Conservation (phyloP, 306 rosid genomes). For the Cucurbita moschata region DNA sequence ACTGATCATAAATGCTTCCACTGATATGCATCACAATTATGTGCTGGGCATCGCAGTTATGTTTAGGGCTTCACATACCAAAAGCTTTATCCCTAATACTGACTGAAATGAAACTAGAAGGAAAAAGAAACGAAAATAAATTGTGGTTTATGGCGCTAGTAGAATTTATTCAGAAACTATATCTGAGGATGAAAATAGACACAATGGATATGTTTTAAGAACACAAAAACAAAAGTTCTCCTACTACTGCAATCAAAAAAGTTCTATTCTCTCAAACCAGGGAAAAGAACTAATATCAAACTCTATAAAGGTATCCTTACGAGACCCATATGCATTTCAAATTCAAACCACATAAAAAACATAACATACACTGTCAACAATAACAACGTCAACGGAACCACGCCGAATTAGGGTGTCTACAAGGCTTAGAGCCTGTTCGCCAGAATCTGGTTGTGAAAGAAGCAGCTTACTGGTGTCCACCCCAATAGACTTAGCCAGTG, state of each 20-base stretch:
- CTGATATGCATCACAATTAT: neutral
- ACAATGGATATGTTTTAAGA: neutral
- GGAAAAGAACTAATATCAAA: neutral
- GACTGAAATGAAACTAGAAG: neutral
- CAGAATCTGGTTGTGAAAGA: slow-evolving; percentile 89
- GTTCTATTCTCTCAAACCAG: neutral
- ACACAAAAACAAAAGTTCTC: neutral
- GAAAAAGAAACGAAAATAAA: neutral
- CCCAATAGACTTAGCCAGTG: slow-evolving; percentile 69
- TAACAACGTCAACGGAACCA: slow-evolving; percentile 87
- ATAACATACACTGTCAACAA: slow-evolving; percentile 80
- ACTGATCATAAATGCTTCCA: neutral
- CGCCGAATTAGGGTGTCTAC: slow-evolving; percentile 80
- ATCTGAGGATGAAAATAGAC: neutral
- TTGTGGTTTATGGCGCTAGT: neutral
- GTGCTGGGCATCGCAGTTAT: neutral
- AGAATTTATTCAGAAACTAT: neutral
- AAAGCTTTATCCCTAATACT: neutral
- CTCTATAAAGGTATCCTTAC: neutral
- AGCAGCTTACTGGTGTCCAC: slow-evolving; percentile 61
- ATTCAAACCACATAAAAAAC: slow-evolving; percentile 1
- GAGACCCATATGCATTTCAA: neutral
- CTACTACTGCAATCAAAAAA: neutral
- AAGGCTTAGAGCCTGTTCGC: slow-evolving; percentile 89
- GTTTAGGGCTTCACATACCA: neutral